Conservation (phyloP, 1,139 yeast genomes). For the Tardiomyces blankii region DNA sequence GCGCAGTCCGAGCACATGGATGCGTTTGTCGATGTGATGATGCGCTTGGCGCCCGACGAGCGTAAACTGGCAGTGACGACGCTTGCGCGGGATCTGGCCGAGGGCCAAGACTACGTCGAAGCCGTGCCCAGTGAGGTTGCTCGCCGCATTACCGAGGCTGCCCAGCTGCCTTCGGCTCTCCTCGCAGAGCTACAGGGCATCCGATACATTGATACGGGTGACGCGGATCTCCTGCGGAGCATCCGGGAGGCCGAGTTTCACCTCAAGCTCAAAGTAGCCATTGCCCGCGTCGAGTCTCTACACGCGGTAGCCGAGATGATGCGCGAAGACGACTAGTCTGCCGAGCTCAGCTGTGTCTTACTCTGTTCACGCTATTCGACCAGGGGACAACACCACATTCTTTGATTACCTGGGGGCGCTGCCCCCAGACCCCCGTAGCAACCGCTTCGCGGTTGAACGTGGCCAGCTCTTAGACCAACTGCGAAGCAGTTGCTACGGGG, state of each 20-base stretch:
- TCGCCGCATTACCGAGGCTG: neutral
- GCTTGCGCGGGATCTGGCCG: neutral
- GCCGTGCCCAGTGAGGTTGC: neutral
- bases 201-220: too few species aligned
- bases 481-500: too few species aligned
- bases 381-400: too few species aligned
- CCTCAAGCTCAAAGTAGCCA: neutral
- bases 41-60: neutral
- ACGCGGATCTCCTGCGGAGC: neutral
- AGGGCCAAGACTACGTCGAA: neutral
- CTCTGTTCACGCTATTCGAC: too few species aligned
- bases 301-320: neutral
- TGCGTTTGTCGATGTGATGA: neutral
- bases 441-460: too few species aligned
- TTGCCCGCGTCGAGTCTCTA: neutral
- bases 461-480: too few species aligned
- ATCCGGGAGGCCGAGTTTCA: neutral
- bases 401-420: too few species aligned
- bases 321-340: too few species aligned
- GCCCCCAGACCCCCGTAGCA: too few species aligned
- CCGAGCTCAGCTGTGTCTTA: too few species aligned
- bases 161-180: neutral
- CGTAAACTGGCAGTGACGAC: neutral
- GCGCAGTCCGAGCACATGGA: neutral
- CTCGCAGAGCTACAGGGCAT: too few species aligned